phyloP scores from a whole-genome alignment of 129 eudicot species.

The Chrysanthemum seticuspe region DNA sequence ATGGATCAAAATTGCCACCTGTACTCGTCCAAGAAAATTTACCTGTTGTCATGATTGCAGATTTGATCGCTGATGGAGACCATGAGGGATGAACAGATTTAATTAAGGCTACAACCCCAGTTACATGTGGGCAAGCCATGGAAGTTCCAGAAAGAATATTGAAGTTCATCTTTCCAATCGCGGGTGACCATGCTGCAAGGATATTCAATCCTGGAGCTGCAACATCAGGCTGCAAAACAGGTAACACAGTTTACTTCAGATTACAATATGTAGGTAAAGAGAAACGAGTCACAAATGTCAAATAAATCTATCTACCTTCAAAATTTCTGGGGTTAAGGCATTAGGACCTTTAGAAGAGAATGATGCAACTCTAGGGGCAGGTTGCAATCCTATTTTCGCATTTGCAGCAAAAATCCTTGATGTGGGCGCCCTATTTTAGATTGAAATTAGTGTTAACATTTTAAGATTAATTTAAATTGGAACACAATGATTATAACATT shows the following conservation, averaged over 20 bases:
- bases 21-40: conserved; percentile 18
- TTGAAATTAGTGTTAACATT: conserved; percentile 16
- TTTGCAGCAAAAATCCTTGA: conserved; percentile 53
- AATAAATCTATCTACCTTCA: conserved; percentile 50
- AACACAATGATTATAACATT: not conserved
- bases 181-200: conserved; percentile 93
- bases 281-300: not conserved
- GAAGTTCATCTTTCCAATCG: conserved; percentile 48
- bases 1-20: conserved; percentile 1
- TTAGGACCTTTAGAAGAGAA: conserved; percentile 98
- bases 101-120: conserved; percentile 77
- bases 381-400: conserved; percentile 57
- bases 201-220: conserved; percentile 89
- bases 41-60: conserved; percentile 96
- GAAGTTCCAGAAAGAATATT: conserved; percentile 83
- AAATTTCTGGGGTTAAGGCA: conserved; percentile 64
- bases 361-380: conserved; percentile 76
- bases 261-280: not conserved
- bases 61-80: conserved; percentile 91
- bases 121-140: conserved; percentile 93
- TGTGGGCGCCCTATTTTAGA: conserved; percentile 45
- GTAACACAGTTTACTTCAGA: conserved; percentile 4
- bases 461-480: not conserved
- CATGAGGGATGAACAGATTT: conserved; percentile 84
- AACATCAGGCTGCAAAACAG: conserved; percentile 71